Percentiles rank a stretch among this genome's conserved stretches.
Conservation (phyloP, 2,329 filamentous ascomycete genomes). For the Passalora sequoiae region DNA sequence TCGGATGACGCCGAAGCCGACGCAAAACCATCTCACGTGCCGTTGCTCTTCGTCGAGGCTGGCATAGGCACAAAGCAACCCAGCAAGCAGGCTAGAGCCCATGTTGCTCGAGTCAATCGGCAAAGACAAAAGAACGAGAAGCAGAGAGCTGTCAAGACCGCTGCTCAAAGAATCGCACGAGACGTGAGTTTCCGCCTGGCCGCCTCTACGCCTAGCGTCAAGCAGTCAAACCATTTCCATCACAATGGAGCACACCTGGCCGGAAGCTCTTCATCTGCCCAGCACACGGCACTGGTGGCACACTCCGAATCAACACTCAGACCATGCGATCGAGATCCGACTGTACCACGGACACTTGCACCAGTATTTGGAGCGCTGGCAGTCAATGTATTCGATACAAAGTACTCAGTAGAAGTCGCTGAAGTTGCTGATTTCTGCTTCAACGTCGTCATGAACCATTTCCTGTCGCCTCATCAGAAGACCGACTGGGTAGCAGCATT, state of each 20-base stretch:
- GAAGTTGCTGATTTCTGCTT: conserved; percentile 13
- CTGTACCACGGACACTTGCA: conserved; percentile 6
- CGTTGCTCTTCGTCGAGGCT: conserved; percentile 14
- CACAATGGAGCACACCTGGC: no score
- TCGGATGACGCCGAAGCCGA: no score
- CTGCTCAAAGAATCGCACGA: no score
- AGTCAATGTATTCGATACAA: conserved; percentile 7
- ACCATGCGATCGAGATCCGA: no score
- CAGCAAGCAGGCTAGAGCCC: conserved; percentile 14
- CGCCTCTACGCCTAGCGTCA: no score
- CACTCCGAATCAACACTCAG: no score
- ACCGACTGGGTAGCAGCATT: conserved; percentile 13
- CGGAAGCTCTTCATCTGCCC: no score
- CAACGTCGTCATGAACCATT: conserved; percentile 7
- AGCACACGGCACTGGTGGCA: no score
- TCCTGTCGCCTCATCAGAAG: conserved; percentile 5
- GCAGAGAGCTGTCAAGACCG: no score
- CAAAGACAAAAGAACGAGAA: conserved; percentile 11
- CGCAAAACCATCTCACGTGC: no score
- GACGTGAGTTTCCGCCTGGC: no score
- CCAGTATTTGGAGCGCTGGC: conserved; percentile 12
- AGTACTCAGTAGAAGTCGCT: conserved; percentile 8
- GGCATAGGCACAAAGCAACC: conserved; percentile 5
- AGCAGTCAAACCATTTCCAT: no score
- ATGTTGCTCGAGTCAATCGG: conserved; percentile 16